These are phyloP conservation scores for Hypholoma fasciculare DNA, from an alignment of 768 basidiomycete species.

Conservation along the genomic window DNA sequence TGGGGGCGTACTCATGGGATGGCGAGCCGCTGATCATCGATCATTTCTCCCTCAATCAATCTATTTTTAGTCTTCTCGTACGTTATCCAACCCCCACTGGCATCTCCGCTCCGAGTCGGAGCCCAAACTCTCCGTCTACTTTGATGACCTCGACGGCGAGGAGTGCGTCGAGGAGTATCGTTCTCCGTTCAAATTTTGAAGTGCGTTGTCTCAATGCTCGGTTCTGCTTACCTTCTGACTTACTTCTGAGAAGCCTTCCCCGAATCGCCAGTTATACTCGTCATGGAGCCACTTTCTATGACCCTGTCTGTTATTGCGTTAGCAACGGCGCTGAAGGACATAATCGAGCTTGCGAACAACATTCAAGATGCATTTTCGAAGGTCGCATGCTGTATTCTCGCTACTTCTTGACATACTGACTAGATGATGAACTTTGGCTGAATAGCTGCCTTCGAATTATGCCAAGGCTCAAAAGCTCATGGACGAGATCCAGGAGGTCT, in stretches of 20 bases:
- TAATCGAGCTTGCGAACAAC: neutral
- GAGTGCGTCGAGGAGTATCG: too few species aligned
- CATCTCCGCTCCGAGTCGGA: too few species aligned
- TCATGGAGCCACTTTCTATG: neutral
- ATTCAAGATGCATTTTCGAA: conserved; percentile 1
- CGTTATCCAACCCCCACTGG: too few species aligned
- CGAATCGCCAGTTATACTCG: neutral
- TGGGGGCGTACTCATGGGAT: too few species aligned
- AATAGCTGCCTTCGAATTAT: conserved; percentile 1
- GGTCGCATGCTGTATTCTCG: neutral
- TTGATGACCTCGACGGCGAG: too few species aligned
- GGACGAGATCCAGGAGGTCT: neutral
- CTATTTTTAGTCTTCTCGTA: too few species aligned
- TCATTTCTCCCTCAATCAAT: too few species aligned
- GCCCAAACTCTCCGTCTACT: too few species aligned
- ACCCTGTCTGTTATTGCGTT: neutral
- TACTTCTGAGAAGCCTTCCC: neutral
- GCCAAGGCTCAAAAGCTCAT: neutral
- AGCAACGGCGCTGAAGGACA: neutral
- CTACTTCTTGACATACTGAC: neutral
- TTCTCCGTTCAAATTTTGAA: too few species aligned
- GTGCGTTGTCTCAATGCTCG: too few species aligned
- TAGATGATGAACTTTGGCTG: neutral
- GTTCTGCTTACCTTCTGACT: too few species aligned
- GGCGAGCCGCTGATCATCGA: too few species aligned